These are phyloP conservation scores for Penstemon newberryi DNA, from an alignment of 257 asterid species.

Conservation along the genomic window DNA sequence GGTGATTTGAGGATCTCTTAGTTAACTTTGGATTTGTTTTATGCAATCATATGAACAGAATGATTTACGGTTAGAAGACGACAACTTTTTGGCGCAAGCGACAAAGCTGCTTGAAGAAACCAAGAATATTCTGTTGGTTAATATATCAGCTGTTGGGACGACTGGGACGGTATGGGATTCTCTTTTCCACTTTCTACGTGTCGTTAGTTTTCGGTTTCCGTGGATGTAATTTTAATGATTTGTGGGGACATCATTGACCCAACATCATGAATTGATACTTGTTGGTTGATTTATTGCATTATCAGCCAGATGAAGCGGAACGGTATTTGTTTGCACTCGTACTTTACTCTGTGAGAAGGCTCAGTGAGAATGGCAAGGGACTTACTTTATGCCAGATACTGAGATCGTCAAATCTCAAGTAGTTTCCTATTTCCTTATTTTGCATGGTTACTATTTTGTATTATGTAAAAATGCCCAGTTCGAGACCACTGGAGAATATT, in stretches of 20 bases:
- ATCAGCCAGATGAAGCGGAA: conserved; percentile 84
- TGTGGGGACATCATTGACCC: not conserved
- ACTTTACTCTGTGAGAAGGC: conserved; percentile 65
- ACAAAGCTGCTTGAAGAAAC: conserved; percentile 63
- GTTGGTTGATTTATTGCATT: conserved; percentile 26
- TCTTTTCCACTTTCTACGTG: not conserved
- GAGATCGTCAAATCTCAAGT: conserved; percentile 77
- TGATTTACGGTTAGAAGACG: conserved; percentile 56
- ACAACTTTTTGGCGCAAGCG: conserved; percentile 47
- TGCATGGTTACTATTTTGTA: conserved; percentile 15
- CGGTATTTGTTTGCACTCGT: conserved; percentile 84
- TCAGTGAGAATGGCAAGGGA: conserved; percentile 49
- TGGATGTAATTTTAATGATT: not conserved
- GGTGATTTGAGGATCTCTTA: conserved; percentile 18
- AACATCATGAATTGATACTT: conserved; percentile 18
- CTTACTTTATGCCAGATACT: conserved; percentile 69
- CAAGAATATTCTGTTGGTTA: conserved; percentile 56
- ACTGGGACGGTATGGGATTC: conserved; percentile 55
- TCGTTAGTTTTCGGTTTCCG: not conserved
- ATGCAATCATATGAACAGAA: conserved; percentile 43
- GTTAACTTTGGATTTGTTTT: conserved; percentile 12
- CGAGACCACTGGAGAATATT: conserved; percentile 12
- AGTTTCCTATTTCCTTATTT: conserved; percentile 25
- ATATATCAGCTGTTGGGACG: conserved; percentile 61
- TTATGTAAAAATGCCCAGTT: conserved; percentile 12